A percentile compares a stretch with the other conserved stretches of the same genome.
phyloP scores from a whole-genome alignment of 108 stramenopile species.

The Nitzschia sp. region DNA sequence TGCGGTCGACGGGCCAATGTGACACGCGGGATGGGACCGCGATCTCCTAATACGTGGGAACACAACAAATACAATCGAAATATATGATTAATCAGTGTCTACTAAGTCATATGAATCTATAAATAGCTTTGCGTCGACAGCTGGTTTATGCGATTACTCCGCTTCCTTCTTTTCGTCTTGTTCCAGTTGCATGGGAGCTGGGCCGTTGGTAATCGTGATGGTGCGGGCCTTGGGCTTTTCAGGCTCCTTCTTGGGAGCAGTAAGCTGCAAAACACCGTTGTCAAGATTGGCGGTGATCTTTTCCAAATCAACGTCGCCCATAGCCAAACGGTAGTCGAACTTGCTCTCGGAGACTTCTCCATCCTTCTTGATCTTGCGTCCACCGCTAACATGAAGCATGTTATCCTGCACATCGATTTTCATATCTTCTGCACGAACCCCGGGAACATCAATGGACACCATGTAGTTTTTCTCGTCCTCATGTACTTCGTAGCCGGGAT shows the following conservation, averaged over 20 bases:
- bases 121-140: no score
- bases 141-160: no score
- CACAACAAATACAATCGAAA: no score
- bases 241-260: slow-evolving; percentile 33
- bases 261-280: slow-evolving; percentile 37
- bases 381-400: slow-evolving; percentile 11
- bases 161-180: slow-evolving; percentile 9
- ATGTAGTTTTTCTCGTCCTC: slow-evolving; percentile 23
- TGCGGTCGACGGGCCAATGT: no score
- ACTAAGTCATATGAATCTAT: no score
- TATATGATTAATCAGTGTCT: no score
- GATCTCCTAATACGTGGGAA: no score
- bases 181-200: background rate
- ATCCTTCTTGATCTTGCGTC: slow-evolving; percentile 3
- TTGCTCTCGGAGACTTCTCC: slow-evolving; percentile 4
- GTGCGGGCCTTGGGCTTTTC: slow-evolving; percentile 9
- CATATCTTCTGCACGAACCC: slow-evolving; percentile 34
- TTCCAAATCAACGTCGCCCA: slow-evolving; percentile 28
- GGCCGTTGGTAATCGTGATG: slow-evolving; percentile 6
- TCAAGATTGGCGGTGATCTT: slow-evolving; percentile 33
- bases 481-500: slow-evolving; percentile 12
- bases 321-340: slow-evolving; percentile 16
- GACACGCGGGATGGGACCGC: no score
- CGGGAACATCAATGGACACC: slow-evolving; percentile 36
- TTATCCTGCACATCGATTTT: slow-evolving; percentile 28